Base-by-base conservation (phyloP, 2,329 filamentous ascomycete species). In the Ceratocystis colombiana region DNA sequence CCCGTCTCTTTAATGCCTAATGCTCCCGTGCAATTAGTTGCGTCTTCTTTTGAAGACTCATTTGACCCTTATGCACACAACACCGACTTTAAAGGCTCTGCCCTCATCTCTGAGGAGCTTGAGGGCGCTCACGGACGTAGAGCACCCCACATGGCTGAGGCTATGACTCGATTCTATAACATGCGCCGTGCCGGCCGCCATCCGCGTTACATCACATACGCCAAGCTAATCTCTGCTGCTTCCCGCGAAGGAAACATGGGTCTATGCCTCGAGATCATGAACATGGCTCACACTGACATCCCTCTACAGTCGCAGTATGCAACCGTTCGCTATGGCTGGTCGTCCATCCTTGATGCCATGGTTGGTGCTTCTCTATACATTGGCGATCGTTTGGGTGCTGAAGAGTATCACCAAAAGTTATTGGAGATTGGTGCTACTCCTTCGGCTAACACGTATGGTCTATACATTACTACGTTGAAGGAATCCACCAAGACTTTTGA, bases 381-480 rank as follows among this genome's bases (percentile, higher is more conserved):
- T 61, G 90, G 91, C 69, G 88, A 93, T 73, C 89, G 93, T 66
- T 82, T 83, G 67, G 79, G 90, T 68, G 94, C 94, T 68, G 87
- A 88, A 74, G 86, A 90, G 71, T 96, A 88, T 76, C 94, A 97
- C 74, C 88, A 94, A 75, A 90, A 99, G 75, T 82, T 99, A 70
- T 81, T 96, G 62, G 87, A 90, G 68, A 94, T 97, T 80, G 93
- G 93, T 61, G 86, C 89, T 68, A 88, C 92, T 8, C 94, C 94
- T 17, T 96, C 93, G 1, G 94, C 94, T 55, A 99, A 99, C 79
- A 99, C 94, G 0, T 99, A 95, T 71, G 94, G 94, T 68, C 84
- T 99, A 20, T 99, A 97, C 81, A 99, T 99, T 77, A 97, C 95
- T n/a, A 97, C 93, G 1, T 81, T 99, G 69, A 96, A 97, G 79